Conservation (phyloP, 768 basidiomycete species). For the Podaxis rugospora region DNA sequence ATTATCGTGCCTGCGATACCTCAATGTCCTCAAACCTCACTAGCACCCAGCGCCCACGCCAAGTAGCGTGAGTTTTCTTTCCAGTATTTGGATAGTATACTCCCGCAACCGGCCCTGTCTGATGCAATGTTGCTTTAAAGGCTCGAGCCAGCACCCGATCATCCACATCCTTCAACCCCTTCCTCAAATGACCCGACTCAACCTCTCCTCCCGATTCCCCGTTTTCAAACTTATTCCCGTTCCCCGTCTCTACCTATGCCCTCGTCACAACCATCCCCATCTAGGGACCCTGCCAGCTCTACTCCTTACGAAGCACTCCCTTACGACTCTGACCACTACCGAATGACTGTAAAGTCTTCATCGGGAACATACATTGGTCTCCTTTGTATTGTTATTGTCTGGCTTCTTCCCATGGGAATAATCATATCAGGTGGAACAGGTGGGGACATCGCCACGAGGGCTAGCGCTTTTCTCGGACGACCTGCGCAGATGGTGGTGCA, state of each 20-base stretch:
- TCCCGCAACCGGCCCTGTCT: background rate
- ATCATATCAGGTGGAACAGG: background rate
- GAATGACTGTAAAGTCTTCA: background rate
- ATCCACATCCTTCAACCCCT: background rate
- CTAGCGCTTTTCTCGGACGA: background rate
- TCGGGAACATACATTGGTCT: constrained; percentile 5
- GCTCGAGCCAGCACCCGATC: background rate
- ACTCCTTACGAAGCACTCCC: background rate
- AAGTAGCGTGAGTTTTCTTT: background rate
- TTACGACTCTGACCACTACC: background rate
- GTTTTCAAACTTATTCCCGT: background rate
- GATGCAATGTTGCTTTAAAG: background rate
- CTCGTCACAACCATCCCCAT: background rate
- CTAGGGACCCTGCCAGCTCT: background rate
- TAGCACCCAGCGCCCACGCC: background rate
- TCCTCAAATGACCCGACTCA: background rate
- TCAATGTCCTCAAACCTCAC: background rate
- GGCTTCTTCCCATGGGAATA: background rate
- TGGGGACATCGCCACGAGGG: background rate
- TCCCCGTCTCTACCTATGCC: background rate
- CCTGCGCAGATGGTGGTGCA: too few relatives aligned
- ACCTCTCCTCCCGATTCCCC: background rate
- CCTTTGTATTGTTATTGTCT: background rate
- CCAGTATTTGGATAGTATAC: background rate
- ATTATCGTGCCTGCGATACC: background rate